Percentiles rank a stretch among this genome's conserved stretches.
These are phyloP conservation scores for Monosporascus sp. DNA, from an alignment of 2,329 filamentous ascomycete genomes.

Conservation along the genomic window DNA sequence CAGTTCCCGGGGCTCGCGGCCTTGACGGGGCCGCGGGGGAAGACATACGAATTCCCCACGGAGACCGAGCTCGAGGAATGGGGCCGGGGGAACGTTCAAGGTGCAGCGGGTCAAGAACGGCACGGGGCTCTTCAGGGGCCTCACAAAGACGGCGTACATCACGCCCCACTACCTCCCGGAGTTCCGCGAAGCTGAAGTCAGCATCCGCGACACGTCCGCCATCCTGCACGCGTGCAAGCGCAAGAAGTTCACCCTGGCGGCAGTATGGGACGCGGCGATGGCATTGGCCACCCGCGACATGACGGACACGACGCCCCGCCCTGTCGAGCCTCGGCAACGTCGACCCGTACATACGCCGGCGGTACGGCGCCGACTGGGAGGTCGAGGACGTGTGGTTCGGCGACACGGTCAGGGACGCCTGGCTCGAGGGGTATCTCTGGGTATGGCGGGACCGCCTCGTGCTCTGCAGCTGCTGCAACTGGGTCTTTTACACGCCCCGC, in stretches of 20 bases:
- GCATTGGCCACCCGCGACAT: background rate
- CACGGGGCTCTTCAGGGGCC: background rate
- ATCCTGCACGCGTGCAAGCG: background rate
- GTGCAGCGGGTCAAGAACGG: background rate
- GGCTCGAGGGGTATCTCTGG: slow-evolving; percentile 1
- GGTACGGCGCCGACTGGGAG: background rate
- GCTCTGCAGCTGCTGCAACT: background rate
- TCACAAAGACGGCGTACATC: background rate
- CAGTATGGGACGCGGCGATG: background rate
- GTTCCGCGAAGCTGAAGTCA: background rate
- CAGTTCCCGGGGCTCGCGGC: background rate
- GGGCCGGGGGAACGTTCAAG: background rate
- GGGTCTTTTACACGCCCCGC: background rate
- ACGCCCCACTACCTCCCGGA: background rate
- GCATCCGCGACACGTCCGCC: background rate
- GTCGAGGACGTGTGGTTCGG: background rate
- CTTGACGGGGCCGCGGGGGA: background rate
- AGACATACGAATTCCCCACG: background rate
- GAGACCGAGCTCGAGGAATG: background rate
- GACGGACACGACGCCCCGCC: background rate
- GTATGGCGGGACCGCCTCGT: background rate
- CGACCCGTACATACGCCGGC: background rate
- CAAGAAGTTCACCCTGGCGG: background rate
- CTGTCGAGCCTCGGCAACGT: slow-evolving; percentile 1
- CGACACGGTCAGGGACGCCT: background rate